Percentiles rank a stretch among this genome's conserved stretches.
Conservation (phyloP, 305 asterid species). For the Salvia sclarea region DNA sequence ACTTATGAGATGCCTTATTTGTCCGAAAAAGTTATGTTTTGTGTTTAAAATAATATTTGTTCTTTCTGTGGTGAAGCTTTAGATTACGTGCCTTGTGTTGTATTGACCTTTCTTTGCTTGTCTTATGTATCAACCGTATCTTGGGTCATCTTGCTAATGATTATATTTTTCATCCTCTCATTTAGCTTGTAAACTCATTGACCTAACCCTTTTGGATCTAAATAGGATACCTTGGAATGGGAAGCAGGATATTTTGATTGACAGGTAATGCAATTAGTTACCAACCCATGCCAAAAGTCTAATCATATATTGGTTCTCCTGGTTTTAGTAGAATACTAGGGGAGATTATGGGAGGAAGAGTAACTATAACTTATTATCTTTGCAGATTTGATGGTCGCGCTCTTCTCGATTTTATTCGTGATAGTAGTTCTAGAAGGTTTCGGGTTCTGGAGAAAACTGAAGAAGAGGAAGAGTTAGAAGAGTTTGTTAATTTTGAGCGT, state of each 20-base stretch:
- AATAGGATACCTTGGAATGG: constrained; percentile 99
- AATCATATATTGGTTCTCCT: background rate
- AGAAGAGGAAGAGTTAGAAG: constrained; percentile 98
- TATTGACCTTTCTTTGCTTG: background rate
- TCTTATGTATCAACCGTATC: background rate
- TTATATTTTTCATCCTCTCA: constrained; percentile 4
- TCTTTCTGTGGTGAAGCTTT: background rate
- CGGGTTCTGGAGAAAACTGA: constrained; percentile 77
- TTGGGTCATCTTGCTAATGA: background rate
- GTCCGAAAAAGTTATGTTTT: background rate
- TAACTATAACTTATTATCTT: constrained; percentile 30
- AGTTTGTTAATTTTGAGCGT: constrained; percentile 99
- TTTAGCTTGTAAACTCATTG: background rate
- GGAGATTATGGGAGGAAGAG: background rate
- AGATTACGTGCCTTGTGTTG: background rate
- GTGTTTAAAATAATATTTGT: background rate
- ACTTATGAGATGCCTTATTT: background rate
- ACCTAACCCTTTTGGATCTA: constrained; percentile 27
- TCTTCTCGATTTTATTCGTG: constrained; percentile 94
- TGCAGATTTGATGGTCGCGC: constrained; percentile 98
- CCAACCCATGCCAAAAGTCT: background rate
- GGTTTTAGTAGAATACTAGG: constrained; percentile 9
- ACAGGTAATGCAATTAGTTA: constrained; percentile 59
- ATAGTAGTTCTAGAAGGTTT: constrained; percentile 58
- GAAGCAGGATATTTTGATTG: constrained; percentile 86